Evolutionary conservation across 1,284 basidiomycete species (phyloP).

Genomic region (Fistulinella cinereoalba): DNA sequence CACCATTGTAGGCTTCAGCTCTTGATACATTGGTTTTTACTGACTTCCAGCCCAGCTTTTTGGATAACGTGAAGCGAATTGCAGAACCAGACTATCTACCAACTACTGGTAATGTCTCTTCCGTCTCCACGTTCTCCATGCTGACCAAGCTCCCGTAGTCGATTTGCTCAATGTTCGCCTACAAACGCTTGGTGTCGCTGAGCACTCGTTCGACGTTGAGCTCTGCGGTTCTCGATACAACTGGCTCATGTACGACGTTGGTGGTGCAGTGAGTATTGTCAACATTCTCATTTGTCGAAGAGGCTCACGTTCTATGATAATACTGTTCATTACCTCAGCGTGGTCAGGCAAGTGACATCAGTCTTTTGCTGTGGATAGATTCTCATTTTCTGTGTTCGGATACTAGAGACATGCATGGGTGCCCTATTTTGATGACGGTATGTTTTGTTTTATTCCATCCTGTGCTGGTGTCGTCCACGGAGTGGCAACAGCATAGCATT

Average conservation of each 20-base stretch:
- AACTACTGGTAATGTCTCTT: slow-evolving; percentile 48
- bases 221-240: slow-evolving; percentile 60
- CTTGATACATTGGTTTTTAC: not conserved
- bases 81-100: slow-evolving; percentile 67
- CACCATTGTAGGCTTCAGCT: slow-evolving; percentile 55
- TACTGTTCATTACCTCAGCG: slow-evolving; percentile 36
- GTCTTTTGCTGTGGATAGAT: slow-evolving; percentile 26
- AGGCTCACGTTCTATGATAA: slow-evolving; percentile 3
- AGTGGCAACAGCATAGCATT: slow-evolving; percentile 16
- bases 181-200: slow-evolving; percentile 74
- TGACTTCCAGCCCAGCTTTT: slow-evolving; percentile 50
- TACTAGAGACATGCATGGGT: slow-evolving; percentile 72
- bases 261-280: slow-evolving; percentile 60
- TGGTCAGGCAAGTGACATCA: slow-evolving; percentile 44
- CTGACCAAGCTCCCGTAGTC: slow-evolving; percentile 38
- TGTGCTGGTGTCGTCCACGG: slow-evolving; percentile 3
- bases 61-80: slow-evolving; percentile 63
- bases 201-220: slow-evolving; percentile 67
- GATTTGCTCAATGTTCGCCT: slow-evolving; percentile 75
- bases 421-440: slow-evolving; percentile 80
- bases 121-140: not conserved
- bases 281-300: slow-evolving; percentile 1
- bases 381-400: slow-evolving; percentile 16
- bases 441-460: slow-evolving; percentile 23
- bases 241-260: slow-evolving; percentile 78